These are phyloP conservation scores for Pseudonitzschia multiseries DNA, from an alignment of 108 stramenopile genomes.

Conservation along the genomic window DNA sequence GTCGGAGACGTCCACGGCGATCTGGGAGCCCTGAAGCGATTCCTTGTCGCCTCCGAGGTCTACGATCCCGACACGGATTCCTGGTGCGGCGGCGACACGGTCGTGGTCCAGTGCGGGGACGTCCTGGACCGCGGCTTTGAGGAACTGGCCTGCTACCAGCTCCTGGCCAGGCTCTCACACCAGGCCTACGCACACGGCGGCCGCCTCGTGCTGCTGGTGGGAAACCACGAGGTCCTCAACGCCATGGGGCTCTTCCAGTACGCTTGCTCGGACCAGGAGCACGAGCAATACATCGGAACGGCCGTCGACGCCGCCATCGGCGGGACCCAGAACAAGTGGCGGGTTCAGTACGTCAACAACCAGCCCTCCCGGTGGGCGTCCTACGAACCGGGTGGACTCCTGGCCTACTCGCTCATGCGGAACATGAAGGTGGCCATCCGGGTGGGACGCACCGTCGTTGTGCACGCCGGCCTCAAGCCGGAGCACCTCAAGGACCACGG, in stretches of 20 bases:
- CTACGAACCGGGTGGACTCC: conserved; percentile 71
- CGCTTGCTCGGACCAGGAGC: conserved; percentile 61
- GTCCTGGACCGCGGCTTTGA: conserved; percentile 70
- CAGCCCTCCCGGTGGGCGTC: conserved; percentile 71
- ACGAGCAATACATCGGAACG: conserved; percentile 36
- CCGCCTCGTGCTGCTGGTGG: conserved; percentile 53
- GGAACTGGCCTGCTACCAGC: conserved; percentile 62
- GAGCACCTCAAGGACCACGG: conserved; percentile 55
- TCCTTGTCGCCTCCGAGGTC: conserved; percentile 31
- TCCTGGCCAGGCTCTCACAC: conserved; percentile 53
- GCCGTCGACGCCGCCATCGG: conserved; percentile 25
- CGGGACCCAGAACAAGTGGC: conserved; percentile 36
- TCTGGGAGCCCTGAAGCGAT: conserved; percentile 44
- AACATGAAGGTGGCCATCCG: conserved; percentile 72
- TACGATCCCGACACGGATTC: background rate
- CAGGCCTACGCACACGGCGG: conserved; percentile 58
- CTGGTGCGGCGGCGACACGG: conserved; percentile 65
- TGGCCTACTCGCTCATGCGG: conserved; percentile 46
- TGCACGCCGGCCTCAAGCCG: conserved; percentile 72
- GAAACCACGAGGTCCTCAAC: conserved; percentile 83
- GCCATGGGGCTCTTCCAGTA: conserved; percentile 74
- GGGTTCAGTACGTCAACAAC: conserved; percentile 70
- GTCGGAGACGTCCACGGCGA: conserved; percentile 85
- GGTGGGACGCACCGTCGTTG: conserved; percentile 72
- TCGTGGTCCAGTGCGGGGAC: conserved; percentile 80